Evolutionary conservation across 2,329 filamentous ascomycete genomes (phyloP).

Genomic region (Fusarium haematococcum): DNA sequence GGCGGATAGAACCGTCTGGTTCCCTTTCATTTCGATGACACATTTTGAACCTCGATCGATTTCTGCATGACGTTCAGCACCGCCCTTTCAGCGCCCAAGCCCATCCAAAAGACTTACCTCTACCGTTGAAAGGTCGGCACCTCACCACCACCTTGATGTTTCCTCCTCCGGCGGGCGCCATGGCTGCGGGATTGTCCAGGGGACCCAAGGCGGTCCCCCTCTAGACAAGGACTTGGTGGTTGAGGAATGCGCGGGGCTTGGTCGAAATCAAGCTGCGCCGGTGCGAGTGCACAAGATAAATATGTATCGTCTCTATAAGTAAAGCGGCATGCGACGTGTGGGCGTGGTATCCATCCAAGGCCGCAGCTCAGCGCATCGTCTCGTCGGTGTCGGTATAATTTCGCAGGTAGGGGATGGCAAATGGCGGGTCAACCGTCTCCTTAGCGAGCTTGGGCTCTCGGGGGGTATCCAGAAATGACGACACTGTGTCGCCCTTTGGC

Average conservation of each 20-base stretch:
- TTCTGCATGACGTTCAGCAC: slow-evolving; percentile 66
- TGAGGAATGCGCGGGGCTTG: slow-evolving; percentile 44
- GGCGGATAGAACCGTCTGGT: slow-evolving; percentile 86
- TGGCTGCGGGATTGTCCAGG: slow-evolving; percentile 48
- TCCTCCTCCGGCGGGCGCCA: slow-evolving; percentile 76
- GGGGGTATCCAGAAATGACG: slow-evolving; percentile 44
- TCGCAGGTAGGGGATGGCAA: slow-evolving; percentile 21
- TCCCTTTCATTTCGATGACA: slow-evolving; percentile 95
- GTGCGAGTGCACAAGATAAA: slow-evolving; percentile 10
- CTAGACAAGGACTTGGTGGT: slow-evolving; percentile 35
- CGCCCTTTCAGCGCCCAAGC: neutral
- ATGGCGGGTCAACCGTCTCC: slow-evolving; percentile 29
- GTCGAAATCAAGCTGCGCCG: slow-evolving; percentile 23
- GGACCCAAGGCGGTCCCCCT: slow-evolving; percentile 53
- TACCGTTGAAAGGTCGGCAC: slow-evolving; percentile 92
- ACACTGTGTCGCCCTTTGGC: slow-evolving; percentile 32
- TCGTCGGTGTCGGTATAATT: slow-evolving; percentile 19
- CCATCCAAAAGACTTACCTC: slow-evolving; percentile 70
- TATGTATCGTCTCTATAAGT: slow-evolving; percentile 26
- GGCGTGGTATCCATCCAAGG: slow-evolving; percentile 34
- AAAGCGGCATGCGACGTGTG: slow-evolving; percentile 28
- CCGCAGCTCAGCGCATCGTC: slow-evolving; percentile 43
- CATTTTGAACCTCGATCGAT: slow-evolving; percentile 92
- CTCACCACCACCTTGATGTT: slow-evolving; percentile 99
- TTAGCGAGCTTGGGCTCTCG: slow-evolving; percentile 28